Evolutionary conservation across 352 stramenopile species (phyloP).

Genomic region (Aphanomyces invadans): DNA sequence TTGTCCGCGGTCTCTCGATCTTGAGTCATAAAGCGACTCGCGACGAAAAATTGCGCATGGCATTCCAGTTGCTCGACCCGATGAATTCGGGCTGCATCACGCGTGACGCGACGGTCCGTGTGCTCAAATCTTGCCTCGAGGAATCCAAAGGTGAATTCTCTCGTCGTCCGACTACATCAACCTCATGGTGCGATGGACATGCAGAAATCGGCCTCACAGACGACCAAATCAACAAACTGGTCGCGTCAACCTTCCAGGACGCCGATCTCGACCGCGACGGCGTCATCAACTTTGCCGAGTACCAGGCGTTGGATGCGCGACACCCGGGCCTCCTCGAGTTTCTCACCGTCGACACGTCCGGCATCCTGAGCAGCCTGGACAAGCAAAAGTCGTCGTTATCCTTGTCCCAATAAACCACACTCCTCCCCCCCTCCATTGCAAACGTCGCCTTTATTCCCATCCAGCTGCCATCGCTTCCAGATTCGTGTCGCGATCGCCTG

Average conservation of each 20-base stretch:
- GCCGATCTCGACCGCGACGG: conserved; percentile 68
- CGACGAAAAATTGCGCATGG: conserved; percentile 81
- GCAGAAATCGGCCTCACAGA: conserved; percentile 72
- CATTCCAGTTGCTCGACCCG: conserved; percentile 74
- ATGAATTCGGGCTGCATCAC: conserved; percentile 75
- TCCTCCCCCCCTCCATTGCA: conserved; percentile 4
- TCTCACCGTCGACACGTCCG: conserved; percentile 75
- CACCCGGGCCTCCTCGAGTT: conserved; percentile 81
- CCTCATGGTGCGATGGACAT: no score
- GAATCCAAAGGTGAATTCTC: conserved; percentile 63
- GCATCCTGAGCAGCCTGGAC: conserved; percentile 75
- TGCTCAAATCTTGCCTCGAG: conserved; percentile 76
- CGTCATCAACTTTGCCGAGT: conserved; percentile 74
- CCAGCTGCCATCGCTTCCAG: no score
- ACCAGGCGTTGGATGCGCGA: conserved; percentile 72
- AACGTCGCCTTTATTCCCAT: conserved; percentile 20
- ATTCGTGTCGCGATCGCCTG: no score
- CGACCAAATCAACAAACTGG: conserved; percentile 63
- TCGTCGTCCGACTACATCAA: no score
- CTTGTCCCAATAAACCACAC: conserved; percentile 4
- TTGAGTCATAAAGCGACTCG: conserved; percentile 79
- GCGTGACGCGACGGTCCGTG: conserved; percentile 72
- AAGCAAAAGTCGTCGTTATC: conserved; percentile 63
- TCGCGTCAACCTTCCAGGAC: conserved; percentile 78
- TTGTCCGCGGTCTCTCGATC: conserved; percentile 71